These are phyloP conservation scores for Plasmopara muralis DNA, from an alignment of 352 stramenopile species.

Conservation along the genomic window DNA sequence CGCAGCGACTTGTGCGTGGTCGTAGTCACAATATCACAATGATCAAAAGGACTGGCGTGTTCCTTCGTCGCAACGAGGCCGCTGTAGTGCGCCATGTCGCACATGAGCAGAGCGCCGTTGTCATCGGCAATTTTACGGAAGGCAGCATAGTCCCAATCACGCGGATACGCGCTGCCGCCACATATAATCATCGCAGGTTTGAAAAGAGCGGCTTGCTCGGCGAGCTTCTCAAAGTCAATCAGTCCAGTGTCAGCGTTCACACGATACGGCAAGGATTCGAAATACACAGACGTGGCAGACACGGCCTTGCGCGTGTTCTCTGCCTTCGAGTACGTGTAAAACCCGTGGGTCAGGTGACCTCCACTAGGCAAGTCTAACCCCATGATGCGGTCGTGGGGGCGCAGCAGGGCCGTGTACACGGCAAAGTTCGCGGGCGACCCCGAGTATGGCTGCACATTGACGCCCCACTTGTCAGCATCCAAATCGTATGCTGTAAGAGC, in stretches of 20 bases:
- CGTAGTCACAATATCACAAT: constrained; percentile 98
- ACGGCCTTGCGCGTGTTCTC: constrained; percentile 96
- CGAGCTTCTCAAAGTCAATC: constrained; percentile 97
- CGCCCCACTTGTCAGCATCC: constrained; percentile 92
- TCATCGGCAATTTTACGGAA: constrained; percentile 98
- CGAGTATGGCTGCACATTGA: constrained; percentile 98
- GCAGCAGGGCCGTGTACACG: constrained; percentile 96
- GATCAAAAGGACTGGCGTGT: constrained; percentile 93
- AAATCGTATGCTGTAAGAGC: constrained; percentile 93
- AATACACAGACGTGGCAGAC: constrained; percentile 99
- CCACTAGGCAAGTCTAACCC: constrained; percentile 97
- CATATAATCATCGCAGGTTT: constrained; percentile 97
- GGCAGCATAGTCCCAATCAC: constrained; percentile 97
- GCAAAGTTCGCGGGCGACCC: constrained; percentile 98
- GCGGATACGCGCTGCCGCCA: constrained; percentile 96
- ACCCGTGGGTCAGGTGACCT: constrained; percentile 98
- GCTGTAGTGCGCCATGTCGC: constrained; percentile 99
- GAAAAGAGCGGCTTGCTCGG: constrained; percentile 92
- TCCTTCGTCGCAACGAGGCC: constrained; percentile 96
- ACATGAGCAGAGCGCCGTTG: constrained; percentile 96
- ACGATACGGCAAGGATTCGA: constrained; percentile 97
- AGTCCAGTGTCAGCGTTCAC: constrained; percentile 92
- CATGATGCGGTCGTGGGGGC: constrained; percentile 99
- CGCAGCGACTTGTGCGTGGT: constrained; percentile 99
- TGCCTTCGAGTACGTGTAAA: constrained; percentile 96